Evolutionary conservation across 2,329 filamentous ascomycete species (phyloP).

Genomic region (Aspergillus japonicus): DNA sequence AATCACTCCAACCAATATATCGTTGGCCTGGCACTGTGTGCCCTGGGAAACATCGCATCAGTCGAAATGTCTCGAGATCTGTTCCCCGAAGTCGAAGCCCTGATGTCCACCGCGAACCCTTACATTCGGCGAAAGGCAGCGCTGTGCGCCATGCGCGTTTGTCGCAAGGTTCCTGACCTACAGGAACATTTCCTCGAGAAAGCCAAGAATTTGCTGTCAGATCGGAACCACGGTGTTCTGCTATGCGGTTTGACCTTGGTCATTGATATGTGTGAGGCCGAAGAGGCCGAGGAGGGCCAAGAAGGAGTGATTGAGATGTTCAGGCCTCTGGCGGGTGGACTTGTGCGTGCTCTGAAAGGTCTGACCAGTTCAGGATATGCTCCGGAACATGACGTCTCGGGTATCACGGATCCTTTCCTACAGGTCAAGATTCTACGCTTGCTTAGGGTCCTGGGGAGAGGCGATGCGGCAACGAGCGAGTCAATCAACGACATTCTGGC

Average conservation of each 20-base stretch:
- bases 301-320: slow-evolving; percentile 89
- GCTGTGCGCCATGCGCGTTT: slow-evolving; percentile 98
- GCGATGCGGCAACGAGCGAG: slow-evolving; percentile 84
- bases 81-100: slow-evolving; percentile 90
- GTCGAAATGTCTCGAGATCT: slow-evolving; percentile 98
- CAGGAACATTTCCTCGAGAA: slow-evolving; percentile 98
- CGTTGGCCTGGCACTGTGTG: slow-evolving; percentile 92
- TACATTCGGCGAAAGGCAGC: slow-evolving; percentile 97
- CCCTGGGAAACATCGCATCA: slow-evolving; percentile 94
- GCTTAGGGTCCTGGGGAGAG: slow-evolving; percentile 79
- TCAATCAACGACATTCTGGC: slow-evolving; percentile 98
- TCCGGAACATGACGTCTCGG: slow-evolving; percentile 96
- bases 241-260: slow-evolving; percentile 90
- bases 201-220: slow-evolving; percentile 79
- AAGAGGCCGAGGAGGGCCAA: slow-evolving; percentile 88
- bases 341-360: slow-evolving; percentile 89
- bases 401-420: slow-evolving; percentile 95
- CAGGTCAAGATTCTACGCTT: slow-evolving; percentile 94
- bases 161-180: slow-evolving; percentile 93
- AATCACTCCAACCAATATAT: slow-evolving; percentile 98
- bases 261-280: slow-evolving; percentile 88
- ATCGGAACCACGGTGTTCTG: slow-evolving; percentile 93
- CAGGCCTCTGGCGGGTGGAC: slow-evolving; percentile 74
- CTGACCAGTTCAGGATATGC: slow-evolving; percentile 94
- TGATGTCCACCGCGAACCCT: slow-evolving; percentile 91